Base-by-base conservation (phyloP, 2,329 filamentous ascomycete species). In the Chlorencoelia australis region DNA sequence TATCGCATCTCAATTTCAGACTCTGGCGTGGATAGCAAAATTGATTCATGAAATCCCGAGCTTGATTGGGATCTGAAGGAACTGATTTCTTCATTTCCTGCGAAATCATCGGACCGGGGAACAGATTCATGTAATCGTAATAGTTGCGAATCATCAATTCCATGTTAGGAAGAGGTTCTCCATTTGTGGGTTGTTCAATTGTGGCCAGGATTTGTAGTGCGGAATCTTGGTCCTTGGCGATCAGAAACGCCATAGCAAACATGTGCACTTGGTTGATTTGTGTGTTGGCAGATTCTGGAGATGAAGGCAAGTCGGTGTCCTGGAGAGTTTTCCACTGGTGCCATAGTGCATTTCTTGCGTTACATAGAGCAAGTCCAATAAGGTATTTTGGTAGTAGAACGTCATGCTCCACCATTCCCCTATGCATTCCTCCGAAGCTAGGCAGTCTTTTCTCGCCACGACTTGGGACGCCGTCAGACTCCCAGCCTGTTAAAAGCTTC, bases 201-300 rank as follows among this genome's bases (percentile, higher is more conserved):
- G 22, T 25, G 10, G 22, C 3, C 13, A 48, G 36, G 5, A 46
- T 32, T 22, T 34, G 9, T 5, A 45, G 21, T 10, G 46, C 46
- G 5, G 35, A 39, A 8, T 41, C 14, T 7, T 19, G 31, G 20
- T 48, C 41, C 14, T 37, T 30, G 8, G 41, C 47, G 13, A 46
- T 19, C 2, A 45, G 6, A 21, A 50, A 44, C 8, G 45, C 45
- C 6, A 40, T 25, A n/a, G 43, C 47, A 37, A 48, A 50, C 17
- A 41, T 24, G n/a, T n/a, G n/a, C n/a, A n/a, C n/a, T n/a, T n/a
- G n/a, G 14, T 44, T 33, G 7, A 37, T 37, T 19, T 37, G 28
- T 6, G 5, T 17, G 17, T 31, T 18, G 6, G 10, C 10, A 17
- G 5, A 19, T 18, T 17, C 29, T 9, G 22, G 22, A 3, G 10